phyloP scores from a whole-genome alignment of 78 protist genomes.

The Dictyostelium citrinum region DNA sequence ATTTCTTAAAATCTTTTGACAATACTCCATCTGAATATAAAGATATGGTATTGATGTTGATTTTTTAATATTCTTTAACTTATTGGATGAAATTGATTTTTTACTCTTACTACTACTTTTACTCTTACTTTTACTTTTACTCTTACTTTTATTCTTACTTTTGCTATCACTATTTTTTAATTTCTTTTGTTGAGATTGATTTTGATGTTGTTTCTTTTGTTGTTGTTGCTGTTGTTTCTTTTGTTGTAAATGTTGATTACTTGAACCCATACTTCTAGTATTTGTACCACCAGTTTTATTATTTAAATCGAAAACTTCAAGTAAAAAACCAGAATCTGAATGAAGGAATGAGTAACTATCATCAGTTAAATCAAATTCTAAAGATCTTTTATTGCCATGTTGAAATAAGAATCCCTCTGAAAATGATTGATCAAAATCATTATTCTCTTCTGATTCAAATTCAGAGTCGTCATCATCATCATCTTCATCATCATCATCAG shows the following conservation, averaged over 20 bases:
- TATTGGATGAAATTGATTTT: neutral
- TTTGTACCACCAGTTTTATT: slow-evolving; percentile 23
- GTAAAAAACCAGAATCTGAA: slow-evolving; percentile 50
- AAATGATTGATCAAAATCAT: neutral
- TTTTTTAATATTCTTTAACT: neutral
- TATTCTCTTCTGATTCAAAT: neutral
- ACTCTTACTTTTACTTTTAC: neutral
- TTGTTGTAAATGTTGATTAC: neutral
- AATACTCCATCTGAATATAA: slow-evolving; percentile 85
- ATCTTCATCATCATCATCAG: neutral
- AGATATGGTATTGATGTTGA: slow-evolving; percentile 13
- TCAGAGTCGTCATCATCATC: neutral
- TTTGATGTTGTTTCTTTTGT: neutral
- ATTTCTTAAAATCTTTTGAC: slow-evolving; percentile 67
- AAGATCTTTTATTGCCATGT: slow-evolving; percentile 1
- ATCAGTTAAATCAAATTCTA: slow-evolving; percentile 64
- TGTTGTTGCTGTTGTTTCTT: neutral
- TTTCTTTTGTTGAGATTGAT: neutral
- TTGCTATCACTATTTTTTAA: neutral
- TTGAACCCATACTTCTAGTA: slow-evolving; percentile 13
- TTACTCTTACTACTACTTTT: neutral
- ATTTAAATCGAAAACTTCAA: slow-evolving; percentile 37
- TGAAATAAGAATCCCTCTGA: slow-evolving; percentile 19
- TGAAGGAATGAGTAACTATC: slow-evolving; percentile 63
- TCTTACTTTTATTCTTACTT: neutral